phyloP scores from a whole-genome alignment of 2,329 filamentous ascomycete genomes.

The Geosmithia flava region DNA sequence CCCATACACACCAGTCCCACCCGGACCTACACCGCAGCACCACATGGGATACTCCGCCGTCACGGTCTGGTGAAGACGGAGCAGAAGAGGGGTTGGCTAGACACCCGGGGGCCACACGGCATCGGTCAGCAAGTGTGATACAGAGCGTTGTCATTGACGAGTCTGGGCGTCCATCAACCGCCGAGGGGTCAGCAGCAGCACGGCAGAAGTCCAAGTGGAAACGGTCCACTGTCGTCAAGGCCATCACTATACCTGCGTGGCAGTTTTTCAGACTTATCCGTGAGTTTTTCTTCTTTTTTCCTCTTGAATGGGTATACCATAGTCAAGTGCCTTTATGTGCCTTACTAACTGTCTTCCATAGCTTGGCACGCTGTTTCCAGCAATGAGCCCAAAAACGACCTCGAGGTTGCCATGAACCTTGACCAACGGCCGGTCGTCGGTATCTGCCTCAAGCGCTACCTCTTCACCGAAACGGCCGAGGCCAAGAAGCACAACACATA shows the following conservation, averaged over 20 bases:
- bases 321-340: not conserved
- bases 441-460: constrained; percentile 84
- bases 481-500: constrained; percentile 66
- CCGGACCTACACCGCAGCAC: not conserved
- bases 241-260: constrained; percentile 92
- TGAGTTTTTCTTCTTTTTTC: constrained; percentile 30
- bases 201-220: constrained; percentile 29
- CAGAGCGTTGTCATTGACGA: constrained; percentile 45
- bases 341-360: constrained; percentile 26
- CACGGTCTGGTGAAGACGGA: not conserved
- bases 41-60: not conserved
- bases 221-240: constrained; percentile 49
- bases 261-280: constrained; percentile 92
- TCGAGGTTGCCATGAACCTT: constrained; percentile 82
- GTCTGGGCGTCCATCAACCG: constrained; percentile 27
- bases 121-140: constrained; percentile 47
- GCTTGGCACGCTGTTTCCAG: constrained; percentile 68
- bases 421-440: constrained; percentile 76
- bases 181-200: constrained; percentile 26
- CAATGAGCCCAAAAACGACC: constrained; percentile 47
- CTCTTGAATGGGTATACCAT: not conserved
- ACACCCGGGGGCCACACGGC: constrained; percentile 17
- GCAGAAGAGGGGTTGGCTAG: not conserved
- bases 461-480: constrained; percentile 53
- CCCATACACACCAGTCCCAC: not conserved